Percentiles rank a stretch among this genome's conserved stretches.
phyloP scores from a whole-genome alignment of 75 land plant species.

The Pinus albicaulis region DNA sequence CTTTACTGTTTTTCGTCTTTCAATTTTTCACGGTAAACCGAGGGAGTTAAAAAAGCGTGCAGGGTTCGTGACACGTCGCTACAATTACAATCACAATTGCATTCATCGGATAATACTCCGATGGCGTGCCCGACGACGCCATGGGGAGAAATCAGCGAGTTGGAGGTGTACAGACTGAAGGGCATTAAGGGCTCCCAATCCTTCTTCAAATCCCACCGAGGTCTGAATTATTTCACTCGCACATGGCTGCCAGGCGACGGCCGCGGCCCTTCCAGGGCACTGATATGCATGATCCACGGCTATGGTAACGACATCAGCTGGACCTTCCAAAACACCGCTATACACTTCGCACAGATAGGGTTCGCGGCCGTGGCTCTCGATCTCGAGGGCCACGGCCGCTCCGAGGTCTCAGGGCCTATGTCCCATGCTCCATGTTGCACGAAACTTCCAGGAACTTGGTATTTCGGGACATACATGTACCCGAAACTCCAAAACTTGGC shows the following conservation, averaged over 20 bases:
- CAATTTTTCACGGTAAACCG: no score
- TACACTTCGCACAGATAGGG: constrained; percentile 68
- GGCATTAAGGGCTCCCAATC: constrained; percentile 25
- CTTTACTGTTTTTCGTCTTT: no score
- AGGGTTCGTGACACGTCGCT: no score
- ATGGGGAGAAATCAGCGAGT: constrained; percentile 60
- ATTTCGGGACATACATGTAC: no score
- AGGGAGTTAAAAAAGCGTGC: no score
- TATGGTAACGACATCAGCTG: constrained; percentile 92
- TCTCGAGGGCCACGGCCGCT: constrained; percentile 73
- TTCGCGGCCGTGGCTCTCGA: constrained; percentile 72
- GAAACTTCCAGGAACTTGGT: no score
- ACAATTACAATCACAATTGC: no score
- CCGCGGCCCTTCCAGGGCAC: constrained; percentile 24
- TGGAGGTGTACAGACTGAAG: constrained; percentile 39
- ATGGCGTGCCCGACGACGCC: constrained; percentile 18
- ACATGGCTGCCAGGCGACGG: constrained; percentile 41
- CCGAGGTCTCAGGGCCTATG: constrained; percentile 66
- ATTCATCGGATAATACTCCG: no score
- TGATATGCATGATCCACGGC: constrained; percentile 86
- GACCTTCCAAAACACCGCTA: constrained; percentile 76
- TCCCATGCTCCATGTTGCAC: no score
- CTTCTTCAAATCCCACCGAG: constrained; percentile 45
- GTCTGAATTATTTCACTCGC: constrained; percentile 55
- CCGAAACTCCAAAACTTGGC: no score